Percentiles rank a stretch among this genome's conserved stretches.
Evolutionary conservation across 495 filamentous ascomycete species (phyloP).

Genomic region (Apodospora peruviana): DNA sequence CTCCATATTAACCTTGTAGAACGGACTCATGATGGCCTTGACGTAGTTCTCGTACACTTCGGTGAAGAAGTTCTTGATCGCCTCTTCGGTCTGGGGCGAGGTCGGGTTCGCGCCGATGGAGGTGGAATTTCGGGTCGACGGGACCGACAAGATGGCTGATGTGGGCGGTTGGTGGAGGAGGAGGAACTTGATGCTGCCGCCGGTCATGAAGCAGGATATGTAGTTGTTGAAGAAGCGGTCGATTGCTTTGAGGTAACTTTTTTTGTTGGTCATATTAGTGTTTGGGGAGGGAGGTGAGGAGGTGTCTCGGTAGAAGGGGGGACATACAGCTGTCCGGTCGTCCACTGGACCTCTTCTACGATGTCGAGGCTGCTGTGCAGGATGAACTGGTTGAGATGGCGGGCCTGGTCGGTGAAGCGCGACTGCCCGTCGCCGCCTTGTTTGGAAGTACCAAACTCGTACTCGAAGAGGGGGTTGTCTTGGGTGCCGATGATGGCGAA

Average conservation of each 20-base stretch:
- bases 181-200: conserved; percentile 76
- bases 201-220: conserved; percentile 88
- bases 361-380: conserved; percentile 89
- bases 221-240: conserved; percentile 89
- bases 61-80: conserved; percentile 83
- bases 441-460: conserved; percentile 94
- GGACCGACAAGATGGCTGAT: conserved; percentile 9
- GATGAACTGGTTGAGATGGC: conserved; percentile 96
- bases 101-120: conserved; percentile 77
- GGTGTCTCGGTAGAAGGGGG: neutral
- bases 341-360: conserved; percentile 94
- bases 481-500: conserved; percentile 91
- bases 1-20: conserved; percentile 76
- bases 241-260: conserved; percentile 89
- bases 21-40: conserved; percentile 96
- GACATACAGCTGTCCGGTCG: conserved; percentile 65
- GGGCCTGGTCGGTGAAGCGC: conserved; percentile 77
- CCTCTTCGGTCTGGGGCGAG: conserved; percentile 84
- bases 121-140: conserved; percentile 46
- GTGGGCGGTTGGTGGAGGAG: conserved; percentile 74
- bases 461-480: conserved; percentile 91
- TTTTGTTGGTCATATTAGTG: neutral
- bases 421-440: conserved; percentile 86
- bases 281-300: neutral
- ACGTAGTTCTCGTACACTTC: conserved; percentile 94